Evolutionary conservation across 2,329 filamentous ascomycete species (phyloP), one percentile per base, ranked within the genome.

Genomic region (Thermoascus crustaceus): DNA sequence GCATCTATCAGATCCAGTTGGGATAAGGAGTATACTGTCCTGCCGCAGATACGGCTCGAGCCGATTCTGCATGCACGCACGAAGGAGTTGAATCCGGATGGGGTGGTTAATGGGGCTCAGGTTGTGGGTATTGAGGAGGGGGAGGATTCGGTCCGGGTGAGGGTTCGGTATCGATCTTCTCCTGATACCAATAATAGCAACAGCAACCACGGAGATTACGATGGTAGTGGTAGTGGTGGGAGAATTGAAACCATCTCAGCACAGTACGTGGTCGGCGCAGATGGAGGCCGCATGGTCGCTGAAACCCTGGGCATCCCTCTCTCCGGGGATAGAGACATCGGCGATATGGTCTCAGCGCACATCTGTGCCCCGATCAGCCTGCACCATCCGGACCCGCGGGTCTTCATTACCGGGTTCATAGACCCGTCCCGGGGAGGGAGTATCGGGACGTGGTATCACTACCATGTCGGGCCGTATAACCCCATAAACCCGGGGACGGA

Each of bases 21-120:
- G n/a, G n/a, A n/a, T n/a, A n/a, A n/a, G n/a, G 32, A 36, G 24
- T 61, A 61, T 41, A 39, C 39, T 13, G 52, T 52, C 4, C 33
- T 60, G 21, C 54, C 57, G 7, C 57, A 60, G 37, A 58, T 63
- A 9, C 48, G 57, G n/a, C 39, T 59, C 9, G 59, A 64, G 41
- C 59, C 58, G 10, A 49, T 62, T 20, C 40, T 63, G 18, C 40
- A 44, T 25, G 35, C 43, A 19, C 38, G 50, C 17, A 58, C 57
- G 7, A 30, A 40, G 19, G 49, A 55, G 35, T 41, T 60, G 21
- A 60, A 55, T 37, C 51, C 53, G 1, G 30, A 39, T 2, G 54
- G 48, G 1, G 42, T 62, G n/a, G 35, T 36, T 14, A 57, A 53
- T 33, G 30, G 37, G 3, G 39, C 45, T 8, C 53, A 58, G 34